These are phyloP conservation scores for Sporothrix luriei DNA, from an alignment of 2,329 filamentous ascomycete genomes.

Conservation along the genomic window DNA sequence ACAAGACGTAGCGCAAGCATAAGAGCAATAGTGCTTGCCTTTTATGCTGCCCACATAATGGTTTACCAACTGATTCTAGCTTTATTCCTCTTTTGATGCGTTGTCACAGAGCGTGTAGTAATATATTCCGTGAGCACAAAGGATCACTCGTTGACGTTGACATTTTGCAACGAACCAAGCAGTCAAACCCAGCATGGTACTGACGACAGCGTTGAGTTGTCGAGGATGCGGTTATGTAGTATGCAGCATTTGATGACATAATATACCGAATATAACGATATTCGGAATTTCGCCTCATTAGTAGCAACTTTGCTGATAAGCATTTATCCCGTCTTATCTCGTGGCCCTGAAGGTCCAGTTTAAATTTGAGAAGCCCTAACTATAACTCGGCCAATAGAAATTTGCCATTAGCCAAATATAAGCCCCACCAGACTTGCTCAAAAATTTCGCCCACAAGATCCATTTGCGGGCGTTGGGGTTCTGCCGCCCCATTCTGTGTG, in stretches of 20 bases:
- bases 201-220: neutral
- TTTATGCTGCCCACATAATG: neutral
- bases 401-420: neutral
- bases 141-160: neutral
- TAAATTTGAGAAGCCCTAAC: constrained; percentile 36
- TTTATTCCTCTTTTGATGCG: neutral
- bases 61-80: neutral
- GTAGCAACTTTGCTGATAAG: neutral
- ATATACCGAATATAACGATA: neutral
- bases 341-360: constrained; percentile 24
- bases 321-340: constrained; percentile 28
- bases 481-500: constrained; percentile 7
- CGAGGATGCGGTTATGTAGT: neutral
- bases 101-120: neutral
- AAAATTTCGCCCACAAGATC: constrained; percentile 41
- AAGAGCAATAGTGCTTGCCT: neutral
- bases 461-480: constrained; percentile 14
- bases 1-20: neutral
- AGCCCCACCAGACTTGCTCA: constrained; percentile 30
- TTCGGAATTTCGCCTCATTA: neutral
- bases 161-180: neutral
- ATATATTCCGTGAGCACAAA: neutral
- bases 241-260: neutral
- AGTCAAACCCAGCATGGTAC: neutral
- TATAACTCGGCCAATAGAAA: constrained; percentile 27